These are phyloP conservation scores for Skeletonema costatum DNA, from an alignment of 108 stramenopile species.

Conservation along the genomic window DNA sequence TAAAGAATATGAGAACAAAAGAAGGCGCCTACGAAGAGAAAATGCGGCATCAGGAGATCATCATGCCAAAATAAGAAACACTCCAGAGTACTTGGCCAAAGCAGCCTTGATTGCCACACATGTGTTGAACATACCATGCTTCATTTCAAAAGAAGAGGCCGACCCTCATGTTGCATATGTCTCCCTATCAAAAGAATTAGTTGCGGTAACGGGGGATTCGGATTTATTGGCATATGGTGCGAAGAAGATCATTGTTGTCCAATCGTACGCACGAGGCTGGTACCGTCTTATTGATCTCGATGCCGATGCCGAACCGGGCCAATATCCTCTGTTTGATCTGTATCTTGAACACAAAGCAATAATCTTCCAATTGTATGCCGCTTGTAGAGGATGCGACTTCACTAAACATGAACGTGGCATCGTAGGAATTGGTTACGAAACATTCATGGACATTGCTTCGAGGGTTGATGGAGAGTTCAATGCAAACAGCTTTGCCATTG, in stretches of 20 bases:
- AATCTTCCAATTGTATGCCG: conserved; percentile 4
- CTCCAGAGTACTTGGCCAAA: not conserved
- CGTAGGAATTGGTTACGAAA: not conserved
- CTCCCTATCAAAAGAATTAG: too few relatives aligned
- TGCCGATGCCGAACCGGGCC: not conserved
- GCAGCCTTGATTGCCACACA: not conserved
- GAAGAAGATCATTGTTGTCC: not conserved
- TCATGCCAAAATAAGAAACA: not conserved
- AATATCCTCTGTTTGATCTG: conserved; percentile 5
- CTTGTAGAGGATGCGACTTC: conserved; percentile 11
- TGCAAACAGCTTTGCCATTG: too few relatives aligned
- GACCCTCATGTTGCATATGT: not conserved
- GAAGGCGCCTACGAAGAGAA: not conserved
- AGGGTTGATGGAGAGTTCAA: too few relatives aligned
- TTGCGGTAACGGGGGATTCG: too few relatives aligned
- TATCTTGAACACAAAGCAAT: not conserved
- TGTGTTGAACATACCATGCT: not conserved
- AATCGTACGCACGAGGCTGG: not conserved
- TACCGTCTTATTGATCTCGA: not conserved
- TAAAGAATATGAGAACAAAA: not conserved
- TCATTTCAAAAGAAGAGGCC: not conserved
- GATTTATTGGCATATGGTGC: not conserved
- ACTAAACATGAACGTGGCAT: not conserved
- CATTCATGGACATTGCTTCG: not conserved
- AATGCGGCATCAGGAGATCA: not conserved